Conservation (phyloP, 2,329 filamentous ascomycete genomes). For the Fusarium burgessii region DNA sequence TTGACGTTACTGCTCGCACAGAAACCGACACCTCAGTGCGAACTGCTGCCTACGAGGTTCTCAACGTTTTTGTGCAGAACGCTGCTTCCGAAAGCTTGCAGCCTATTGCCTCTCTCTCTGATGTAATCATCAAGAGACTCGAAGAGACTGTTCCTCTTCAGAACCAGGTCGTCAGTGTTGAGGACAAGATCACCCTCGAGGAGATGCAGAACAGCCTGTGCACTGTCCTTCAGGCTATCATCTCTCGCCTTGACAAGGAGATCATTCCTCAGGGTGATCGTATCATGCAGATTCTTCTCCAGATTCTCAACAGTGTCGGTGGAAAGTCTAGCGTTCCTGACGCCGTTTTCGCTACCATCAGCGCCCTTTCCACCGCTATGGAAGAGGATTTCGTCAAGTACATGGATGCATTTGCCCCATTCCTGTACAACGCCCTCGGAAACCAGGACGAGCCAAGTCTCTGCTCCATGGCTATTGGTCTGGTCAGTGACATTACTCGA, state of each 20-base stretch:
- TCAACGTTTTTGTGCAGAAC: slow-evolving; percentile 94
- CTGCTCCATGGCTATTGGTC: slow-evolving; percentile 96
- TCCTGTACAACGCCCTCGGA: slow-evolving; percentile 91
- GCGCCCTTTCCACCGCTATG: slow-evolving; percentile 89
- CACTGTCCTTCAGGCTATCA: slow-evolving; percentile 91
- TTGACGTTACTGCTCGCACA: slow-evolving; percentile 84
- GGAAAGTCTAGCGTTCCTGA: slow-evolving; percentile 95
- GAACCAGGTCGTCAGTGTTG: slow-evolving; percentile 93
- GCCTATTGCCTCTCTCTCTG: slow-evolving; percentile 83
- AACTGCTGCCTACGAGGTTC: slow-evolving; percentile 95
- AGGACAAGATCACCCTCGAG: slow-evolving; percentile 94
- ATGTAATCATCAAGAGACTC: slow-evolving; percentile 89
- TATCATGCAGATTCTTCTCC: slow-evolving; percentile 91
- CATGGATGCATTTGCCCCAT: slow-evolving; percentile 94
- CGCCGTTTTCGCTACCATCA: slow-evolving; percentile 90
- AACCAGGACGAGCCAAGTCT: slow-evolving; percentile 96
- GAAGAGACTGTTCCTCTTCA: slow-evolving; percentile 92
- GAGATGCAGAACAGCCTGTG: slow-evolving; percentile 98
- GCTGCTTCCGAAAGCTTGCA: slow-evolving; percentile 86
- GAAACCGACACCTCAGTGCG: slow-evolving; percentile 90
- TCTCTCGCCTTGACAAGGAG: slow-evolving; percentile 90
- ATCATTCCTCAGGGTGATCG: slow-evolving; percentile 90
- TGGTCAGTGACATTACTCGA: slow-evolving; percentile 95
- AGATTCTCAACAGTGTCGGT: slow-evolving; percentile 80
- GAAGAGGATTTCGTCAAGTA: slow-evolving; percentile 96